Conservation (phyloP, 345 rosid species). For the Hevea brasiliensis region DNA sequence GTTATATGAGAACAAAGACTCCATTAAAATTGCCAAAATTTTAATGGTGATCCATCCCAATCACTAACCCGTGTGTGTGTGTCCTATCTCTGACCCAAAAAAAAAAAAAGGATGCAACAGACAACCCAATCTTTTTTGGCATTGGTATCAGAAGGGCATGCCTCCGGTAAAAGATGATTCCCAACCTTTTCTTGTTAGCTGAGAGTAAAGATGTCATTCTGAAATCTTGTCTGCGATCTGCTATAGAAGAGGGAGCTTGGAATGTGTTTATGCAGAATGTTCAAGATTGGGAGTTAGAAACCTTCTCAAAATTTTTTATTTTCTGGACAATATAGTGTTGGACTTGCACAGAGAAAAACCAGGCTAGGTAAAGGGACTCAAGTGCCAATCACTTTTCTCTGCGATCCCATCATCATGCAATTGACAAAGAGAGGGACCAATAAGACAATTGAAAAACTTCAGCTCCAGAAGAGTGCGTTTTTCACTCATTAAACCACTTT, state of each 20-base stretch:
- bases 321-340: neutral
- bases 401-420: neutral
- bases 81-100: no score
- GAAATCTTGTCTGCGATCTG: neutral
- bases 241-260: neutral
- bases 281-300: neutral
- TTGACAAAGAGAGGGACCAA: neutral
- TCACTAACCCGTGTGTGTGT: no score
- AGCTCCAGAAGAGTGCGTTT: neutral
- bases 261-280: neutral
- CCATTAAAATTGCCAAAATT: no score
- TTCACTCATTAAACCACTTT: neutral
- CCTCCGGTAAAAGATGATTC: neutral
- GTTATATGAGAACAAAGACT: no score
- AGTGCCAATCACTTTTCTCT: neutral
- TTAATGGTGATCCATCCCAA: no score
- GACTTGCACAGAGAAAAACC: neutral
- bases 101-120: no score
- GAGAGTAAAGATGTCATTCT: neutral
- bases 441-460: neutral
- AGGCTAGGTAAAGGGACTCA: neutral
- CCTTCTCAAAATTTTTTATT: neutral
- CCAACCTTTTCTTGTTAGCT: neutral
- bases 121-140: neutral
- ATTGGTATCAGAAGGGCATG: neutral